These are phyloP conservation scores for Candida sojae DNA, from an alignment of 1,139 yeast species.

Conservation along the genomic window DNA sequence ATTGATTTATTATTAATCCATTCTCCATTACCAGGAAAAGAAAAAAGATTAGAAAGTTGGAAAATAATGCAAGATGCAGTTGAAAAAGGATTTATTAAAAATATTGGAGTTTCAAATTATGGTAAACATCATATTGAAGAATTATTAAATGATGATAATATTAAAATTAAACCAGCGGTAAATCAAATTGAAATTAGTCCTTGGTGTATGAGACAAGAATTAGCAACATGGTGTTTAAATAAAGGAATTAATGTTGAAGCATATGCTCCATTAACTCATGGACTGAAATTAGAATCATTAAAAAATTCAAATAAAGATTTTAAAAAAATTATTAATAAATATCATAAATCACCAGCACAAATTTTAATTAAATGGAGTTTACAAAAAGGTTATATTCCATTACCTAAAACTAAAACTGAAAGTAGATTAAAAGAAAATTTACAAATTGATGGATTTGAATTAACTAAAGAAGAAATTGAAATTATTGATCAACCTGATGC, in stretches of 20 bases:
- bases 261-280: constrained; percentile 43
- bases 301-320: constrained; percentile 6
- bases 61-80: constrained; percentile 67
- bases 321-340: constrained; percentile 23
- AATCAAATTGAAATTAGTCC: constrained; percentile 76
- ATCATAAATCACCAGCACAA: constrained; percentile 31
- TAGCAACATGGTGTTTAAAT: constrained; percentile 53
- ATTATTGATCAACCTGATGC: constrained; percentile 38
- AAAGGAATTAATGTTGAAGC: constrained; percentile 38
- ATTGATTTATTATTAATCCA: constrained; percentile 60
- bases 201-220: constrained; percentile 69
- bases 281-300: constrained; percentile 22
- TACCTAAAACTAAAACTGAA: constrained; percentile 35
- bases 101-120: constrained; percentile 71
- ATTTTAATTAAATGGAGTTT: constrained; percentile 39
- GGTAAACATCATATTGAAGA: constrained; percentile 64
- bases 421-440: constrained; percentile 34
- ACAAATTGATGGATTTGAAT: constrained; percentile 49
- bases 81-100: constrained; percentile 52
- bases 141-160: constrained; percentile 51
- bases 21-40: constrained; percentile 58
- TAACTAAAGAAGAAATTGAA: constrained; percentile 46
- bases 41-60: constrained; percentile 55
- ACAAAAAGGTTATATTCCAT: constrained; percentile 44
- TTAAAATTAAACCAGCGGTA: constrained; percentile 56